Conservation (phyloP, 2,329 filamentous ascomycete species). For the Aureobasidium subglaciale region DNA sequence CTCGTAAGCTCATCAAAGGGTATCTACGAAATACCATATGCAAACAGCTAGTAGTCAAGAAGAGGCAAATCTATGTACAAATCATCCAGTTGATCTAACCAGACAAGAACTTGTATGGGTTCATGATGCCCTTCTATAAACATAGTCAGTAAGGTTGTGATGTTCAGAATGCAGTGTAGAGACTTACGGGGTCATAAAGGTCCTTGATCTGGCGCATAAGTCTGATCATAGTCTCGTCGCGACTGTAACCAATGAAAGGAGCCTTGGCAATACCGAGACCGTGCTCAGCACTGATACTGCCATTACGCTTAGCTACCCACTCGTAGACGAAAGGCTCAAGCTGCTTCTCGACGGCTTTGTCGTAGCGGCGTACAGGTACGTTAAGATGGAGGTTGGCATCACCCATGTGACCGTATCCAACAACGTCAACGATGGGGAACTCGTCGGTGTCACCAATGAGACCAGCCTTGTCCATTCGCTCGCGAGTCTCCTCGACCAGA, state of each 20-base stretch:
- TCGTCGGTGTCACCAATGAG: slow-evolving; percentile 66
- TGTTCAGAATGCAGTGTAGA: slow-evolving; percentile 16
- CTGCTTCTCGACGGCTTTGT: slow-evolving; percentile 75
- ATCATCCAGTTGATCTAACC: not conserved
- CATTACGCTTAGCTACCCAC: slow-evolving; percentile 82
- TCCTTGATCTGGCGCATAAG: slow-evolving; percentile 95
- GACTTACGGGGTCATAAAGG: slow-evolving; percentile 83
- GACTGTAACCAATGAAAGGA: slow-evolving; percentile 87
- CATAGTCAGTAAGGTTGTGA: slow-evolving; percentile 18
- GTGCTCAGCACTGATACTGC: slow-evolving; percentile 95
- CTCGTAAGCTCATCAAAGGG: slow-evolving; percentile 6
- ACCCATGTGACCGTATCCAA: slow-evolving; percentile 97
- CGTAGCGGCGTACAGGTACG: slow-evolving; percentile 72
- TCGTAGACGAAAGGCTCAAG: slow-evolving; percentile 96
- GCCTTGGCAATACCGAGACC: slow-evolving; percentile 93
- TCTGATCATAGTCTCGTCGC: slow-evolving; percentile 75
- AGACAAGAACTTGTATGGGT: slow-evolving; percentile 91
- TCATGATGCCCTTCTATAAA: slow-evolving; percentile 88
- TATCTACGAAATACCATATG: slow-evolving; percentile 14
- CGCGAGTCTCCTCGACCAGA: slow-evolving; percentile 77
- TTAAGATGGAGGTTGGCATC: slow-evolving; percentile 95
- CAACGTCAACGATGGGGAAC: slow-evolving; percentile 76
- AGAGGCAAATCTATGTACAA: not conserved
- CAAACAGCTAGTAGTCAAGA: not conserved
- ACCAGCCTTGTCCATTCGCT: slow-evolving; percentile 63